Conservation (phyloP, 345 rosid genomes). For the Rubroshorea leprosula region DNA sequence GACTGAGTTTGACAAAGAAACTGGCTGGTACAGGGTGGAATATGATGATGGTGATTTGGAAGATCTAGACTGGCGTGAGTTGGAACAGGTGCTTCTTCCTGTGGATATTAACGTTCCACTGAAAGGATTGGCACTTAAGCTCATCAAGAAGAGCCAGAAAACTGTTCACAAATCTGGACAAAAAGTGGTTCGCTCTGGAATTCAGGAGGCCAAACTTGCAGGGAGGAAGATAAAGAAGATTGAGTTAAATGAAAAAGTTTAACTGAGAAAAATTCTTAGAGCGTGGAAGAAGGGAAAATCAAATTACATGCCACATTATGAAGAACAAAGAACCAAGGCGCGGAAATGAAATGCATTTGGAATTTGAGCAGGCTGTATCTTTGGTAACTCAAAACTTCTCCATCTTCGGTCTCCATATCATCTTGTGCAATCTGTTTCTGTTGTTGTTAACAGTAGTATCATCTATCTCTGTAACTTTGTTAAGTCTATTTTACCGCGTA, state of each 20-base stretch:
- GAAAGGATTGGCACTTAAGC: slow-evolving; percentile 50
- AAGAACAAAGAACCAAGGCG: too few relatives aligned
- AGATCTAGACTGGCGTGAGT: slow-evolving; percentile 75
- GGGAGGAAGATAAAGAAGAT: slow-evolving; percentile 16
- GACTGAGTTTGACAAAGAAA: slow-evolving; percentile 53
- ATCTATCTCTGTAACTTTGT: too few relatives aligned
- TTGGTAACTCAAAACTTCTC: too few relatives aligned
- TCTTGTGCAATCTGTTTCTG: too few relatives aligned
- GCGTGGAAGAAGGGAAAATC: not conserved
- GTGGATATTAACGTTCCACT: slow-evolving; percentile 60
- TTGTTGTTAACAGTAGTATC: too few relatives aligned
- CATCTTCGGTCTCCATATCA: too few relatives aligned
- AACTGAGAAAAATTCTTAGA: not conserved
- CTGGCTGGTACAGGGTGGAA: slow-evolving; percentile 72
- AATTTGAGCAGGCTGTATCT: too few relatives aligned
- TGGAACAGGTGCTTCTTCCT: slow-evolving; percentile 60
- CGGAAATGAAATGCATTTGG: too few relatives aligned
- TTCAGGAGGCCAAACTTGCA: not conserved
- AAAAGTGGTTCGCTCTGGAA: slow-evolving; percentile 10
- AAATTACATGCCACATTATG: not conserved
- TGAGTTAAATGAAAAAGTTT: slow-evolving; percentile 11
- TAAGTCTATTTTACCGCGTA: too few relatives aligned
- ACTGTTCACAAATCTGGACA: slow-evolving; percentile 12
- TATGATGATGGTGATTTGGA: slow-evolving; percentile 87
- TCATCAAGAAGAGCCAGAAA: slow-evolving; percentile 39